Base-by-base conservation (phyloP, 176 grass and related monocot species). In the Ananas comosus region DNA sequence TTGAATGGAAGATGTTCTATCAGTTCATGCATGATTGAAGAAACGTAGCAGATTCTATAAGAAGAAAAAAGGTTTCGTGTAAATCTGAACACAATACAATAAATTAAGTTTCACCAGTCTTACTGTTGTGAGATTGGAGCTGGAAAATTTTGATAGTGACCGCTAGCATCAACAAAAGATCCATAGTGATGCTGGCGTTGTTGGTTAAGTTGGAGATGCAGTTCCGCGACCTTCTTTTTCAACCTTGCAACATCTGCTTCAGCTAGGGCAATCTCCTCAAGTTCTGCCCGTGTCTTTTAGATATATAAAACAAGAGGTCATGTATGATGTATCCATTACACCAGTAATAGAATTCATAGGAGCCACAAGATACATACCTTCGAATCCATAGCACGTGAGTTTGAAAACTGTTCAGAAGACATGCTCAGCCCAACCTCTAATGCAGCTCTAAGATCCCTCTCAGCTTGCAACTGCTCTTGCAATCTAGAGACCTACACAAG, bases 391-490 rank as follows among this genome's bases (percentile, higher is more conserved):
- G 87, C 51, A 57, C 52, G 76, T 53, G 85, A 79, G 67, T 59
- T 84, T 74, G 90, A 94, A 74, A 94, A 78, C 51, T 99, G 90
- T 77, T 82, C 83, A 81, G 87, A 94, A 73, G 95, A 88, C 87
- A 94, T 94, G 72, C 85, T 99, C 74, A 99, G 78, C 51, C 95
- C 90, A 86, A 99, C 95, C 75, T 99, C 95, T 69, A 99, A 72
- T 64, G 90, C 95, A 94, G 95, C 76, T 88, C 95, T 91, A 65
- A 94, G 95, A 69, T 99, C 87, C 72, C 90, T 86, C 75, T 99
- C 95, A 86, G 95, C 82, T 69, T 94, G 95, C 65, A 99, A 86
- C 56, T 99, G 90, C 70, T 99, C 95, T 91, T 99, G 95, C 72
- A 99, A 78, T 73, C 90, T 91, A 73, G 95, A 99, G 56, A 99